Percentiles rank a stretch among this genome's conserved stretches.
These are phyloP conservation scores for Erodium texanum DNA, from an alignment of 441 rosid species.

Conservation along the genomic window DNA sequence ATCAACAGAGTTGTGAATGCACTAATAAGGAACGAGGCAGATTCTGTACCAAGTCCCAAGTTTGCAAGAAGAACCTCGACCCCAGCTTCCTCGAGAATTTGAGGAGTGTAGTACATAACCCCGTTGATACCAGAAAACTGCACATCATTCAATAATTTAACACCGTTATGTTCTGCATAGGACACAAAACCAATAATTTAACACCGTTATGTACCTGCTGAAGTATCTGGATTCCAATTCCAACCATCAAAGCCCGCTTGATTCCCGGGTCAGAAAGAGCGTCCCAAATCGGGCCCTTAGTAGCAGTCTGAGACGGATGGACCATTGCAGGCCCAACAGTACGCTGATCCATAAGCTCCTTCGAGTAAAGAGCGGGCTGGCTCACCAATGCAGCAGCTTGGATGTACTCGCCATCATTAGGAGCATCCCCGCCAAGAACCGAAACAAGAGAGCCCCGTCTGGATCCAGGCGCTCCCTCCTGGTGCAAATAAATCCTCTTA, in stretches of 20 bases:
- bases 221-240: constrained; percentile 60
- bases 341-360: constrained; percentile 36
- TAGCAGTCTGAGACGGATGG: constrained; percentile 38
- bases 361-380: constrained; percentile 56
- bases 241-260: constrained; percentile 53
- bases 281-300: constrained; percentile 46
- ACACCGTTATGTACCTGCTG: constrained; percentile 41
- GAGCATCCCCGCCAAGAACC: constrained; percentile 38
- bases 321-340: constrained; percentile 59
- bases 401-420: constrained; percentile 43
- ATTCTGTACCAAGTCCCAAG: constrained; percentile 44
- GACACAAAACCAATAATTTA: background rate
- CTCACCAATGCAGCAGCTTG: constrained; percentile 65
- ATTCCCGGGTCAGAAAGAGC: constrained; percentile 68
- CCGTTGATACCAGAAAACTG: constrained; percentile 74
- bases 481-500: constrained; percentile 55
- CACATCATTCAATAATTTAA: constrained; percentile 4
- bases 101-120: constrained; percentile 74
- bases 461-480: constrained; percentile 48
- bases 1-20: constrained; percentile 60
- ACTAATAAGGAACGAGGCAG: constrained; percentile 70
- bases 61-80: constrained; percentile 55
- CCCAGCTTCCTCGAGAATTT: constrained; percentile 64
- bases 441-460: constrained; percentile 56
- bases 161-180: constrained; percentile 3